Percentiles rank a stretch among this genome's conserved stretches.
Conservation (phyloP, 176 grass and related monocot genomes). For the Echinochloa phyllopogon region DNA sequence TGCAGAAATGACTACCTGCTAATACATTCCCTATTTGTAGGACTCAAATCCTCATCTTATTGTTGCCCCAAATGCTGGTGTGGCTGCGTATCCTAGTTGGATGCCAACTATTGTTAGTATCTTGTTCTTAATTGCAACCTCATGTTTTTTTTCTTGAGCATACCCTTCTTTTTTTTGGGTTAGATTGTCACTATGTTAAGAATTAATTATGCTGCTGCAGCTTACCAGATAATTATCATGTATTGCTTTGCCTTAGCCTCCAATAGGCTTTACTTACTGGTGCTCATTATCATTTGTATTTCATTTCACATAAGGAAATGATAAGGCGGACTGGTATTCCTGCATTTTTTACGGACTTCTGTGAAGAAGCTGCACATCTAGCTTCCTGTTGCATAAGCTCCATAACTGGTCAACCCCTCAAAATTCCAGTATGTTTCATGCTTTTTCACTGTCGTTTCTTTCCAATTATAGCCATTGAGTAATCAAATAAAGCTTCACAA, state of each 20-base stretch:
- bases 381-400: slow-evolving; percentile 77
- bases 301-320: slow-evolving; percentile 65
- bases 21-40: slow-evolving; percentile 49
- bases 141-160: background rate
- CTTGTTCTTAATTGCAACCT: slow-evolving; percentile 5
- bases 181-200: background rate
- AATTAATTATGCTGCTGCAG: slow-evolving; percentile 1
- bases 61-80: slow-evolving; percentile 93
- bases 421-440: slow-evolving; percentile 65
- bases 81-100: slow-evolving; percentile 93
- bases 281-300: slow-evolving; percentile 5
- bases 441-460: slow-evolving; percentile 10
- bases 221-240: background rate
- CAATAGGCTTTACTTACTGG: slow-evolving; percentile 10
- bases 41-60: slow-evolving; percentile 80
- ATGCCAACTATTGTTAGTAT: slow-evolving; percentile 85
- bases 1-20: slow-evolving; percentile 28
- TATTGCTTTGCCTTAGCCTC: background rate
- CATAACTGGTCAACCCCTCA: slow-evolving; percentile 59
- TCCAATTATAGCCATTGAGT: background rate
- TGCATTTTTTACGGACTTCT: slow-evolving; percentile 90
- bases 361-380: slow-evolving; percentile 97
- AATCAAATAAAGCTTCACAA: slow-evolving; percentile 15
- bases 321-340: slow-evolving; percentile 65
- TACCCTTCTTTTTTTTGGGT: background rate